These are phyloP conservation scores for Ophiostoma angusticollis DNA, from an alignment of 2,329 filamentous ascomycete genomes.

Conservation along the genomic window DNA sequence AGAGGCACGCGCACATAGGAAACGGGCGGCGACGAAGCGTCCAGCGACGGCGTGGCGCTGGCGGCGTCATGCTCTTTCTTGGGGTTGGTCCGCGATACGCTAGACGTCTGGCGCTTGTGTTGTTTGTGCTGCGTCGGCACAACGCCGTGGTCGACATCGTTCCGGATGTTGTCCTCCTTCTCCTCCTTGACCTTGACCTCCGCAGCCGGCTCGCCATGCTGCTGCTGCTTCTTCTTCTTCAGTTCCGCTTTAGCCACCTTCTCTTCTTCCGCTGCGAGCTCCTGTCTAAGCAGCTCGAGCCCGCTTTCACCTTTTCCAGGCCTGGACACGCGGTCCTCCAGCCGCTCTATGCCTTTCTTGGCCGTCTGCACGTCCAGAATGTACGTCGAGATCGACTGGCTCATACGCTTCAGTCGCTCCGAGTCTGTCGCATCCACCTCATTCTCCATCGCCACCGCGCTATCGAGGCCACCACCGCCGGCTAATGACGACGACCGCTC, in stretches of 20 bases:
- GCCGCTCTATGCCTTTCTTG: slow-evolving; percentile 44
- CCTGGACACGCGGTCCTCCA: slow-evolving; percentile 39
- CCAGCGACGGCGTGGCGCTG: no score
- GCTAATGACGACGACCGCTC: no score
- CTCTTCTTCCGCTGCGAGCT: background rate
- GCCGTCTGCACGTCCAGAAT: slow-evolving; percentile 40
- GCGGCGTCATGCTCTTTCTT: slow-evolving; percentile 2
- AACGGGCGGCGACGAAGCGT: no score
- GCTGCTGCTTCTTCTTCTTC: slow-evolving; percentile 1
- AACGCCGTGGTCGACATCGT: background rate
- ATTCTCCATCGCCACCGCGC: slow-evolving; percentile 23
- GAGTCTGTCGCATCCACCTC: slow-evolving; percentile 19
- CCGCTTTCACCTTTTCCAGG: slow-evolving; percentile 7
- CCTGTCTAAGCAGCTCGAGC: no score
- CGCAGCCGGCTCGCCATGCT: background rate
- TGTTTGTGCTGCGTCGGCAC: slow-evolving; percentile 1
- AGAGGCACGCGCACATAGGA: slow-evolving; percentile 30
- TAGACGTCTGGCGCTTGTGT: slow-evolving; percentile 1
- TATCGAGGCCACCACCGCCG: no score
- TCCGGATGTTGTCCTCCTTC: background rate
- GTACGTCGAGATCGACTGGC: slow-evolving; percentile 36
- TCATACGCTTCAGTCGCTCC: slow-evolving; percentile 30
- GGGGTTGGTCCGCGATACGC: background rate
- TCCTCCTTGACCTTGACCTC: background rate
- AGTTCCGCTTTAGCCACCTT: background rate